Percentiles rank a stretch among this genome's conserved stretches.
Evolutionary conservation across 208 protist species (phyloP).

Genomic region (Leishmania tropica): DNA sequence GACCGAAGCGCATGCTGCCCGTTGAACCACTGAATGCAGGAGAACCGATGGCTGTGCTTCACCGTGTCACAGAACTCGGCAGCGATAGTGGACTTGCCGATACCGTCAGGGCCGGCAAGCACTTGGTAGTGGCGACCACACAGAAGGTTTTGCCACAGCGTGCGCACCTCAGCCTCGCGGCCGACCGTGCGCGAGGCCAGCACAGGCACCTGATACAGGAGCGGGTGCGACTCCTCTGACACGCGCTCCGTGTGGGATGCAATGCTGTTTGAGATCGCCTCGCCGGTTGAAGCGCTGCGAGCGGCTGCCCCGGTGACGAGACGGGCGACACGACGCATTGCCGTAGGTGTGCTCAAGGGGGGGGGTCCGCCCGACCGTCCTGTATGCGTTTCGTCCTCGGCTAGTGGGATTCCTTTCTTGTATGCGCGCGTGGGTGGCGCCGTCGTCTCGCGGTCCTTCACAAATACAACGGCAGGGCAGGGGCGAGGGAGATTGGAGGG

Average conservation of each 20-base stretch:
- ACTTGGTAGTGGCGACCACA: conserved; percentile 63
- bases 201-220: conserved; percentile 75
- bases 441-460: neutral
- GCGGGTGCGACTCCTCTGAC: conserved; percentile 45
- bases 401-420: neutral
- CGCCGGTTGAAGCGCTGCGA: conserved; percentile 11
- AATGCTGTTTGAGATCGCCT: conserved; percentile 29
- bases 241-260: conserved; percentile 1
- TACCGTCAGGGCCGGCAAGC: conserved; percentile 75
- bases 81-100: conserved; percentile 88
- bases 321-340: conserved; percentile 21
- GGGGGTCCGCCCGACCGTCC: neutral
- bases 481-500: neutral
- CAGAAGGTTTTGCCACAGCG: conserved; percentile 87
- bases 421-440: neutral
- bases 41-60: conserved; percentile 72
- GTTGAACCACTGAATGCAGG: conserved; percentile 90
- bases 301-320: conserved; percentile 1
- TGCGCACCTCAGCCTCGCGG: conserved; percentile 66
- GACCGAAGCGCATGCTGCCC: conserved; percentile 30
- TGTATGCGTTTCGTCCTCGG: no score
- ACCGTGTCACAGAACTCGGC: conserved; percentile 83
- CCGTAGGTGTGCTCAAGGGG: neutral
- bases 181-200: conserved; percentile 53
- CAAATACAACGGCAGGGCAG: neutral